These are phyloP conservation scores for Pseudogymnoascus sp. DNA, from an alignment of 2,329 filamentous ascomycete species.

Conservation along the genomic window DNA sequence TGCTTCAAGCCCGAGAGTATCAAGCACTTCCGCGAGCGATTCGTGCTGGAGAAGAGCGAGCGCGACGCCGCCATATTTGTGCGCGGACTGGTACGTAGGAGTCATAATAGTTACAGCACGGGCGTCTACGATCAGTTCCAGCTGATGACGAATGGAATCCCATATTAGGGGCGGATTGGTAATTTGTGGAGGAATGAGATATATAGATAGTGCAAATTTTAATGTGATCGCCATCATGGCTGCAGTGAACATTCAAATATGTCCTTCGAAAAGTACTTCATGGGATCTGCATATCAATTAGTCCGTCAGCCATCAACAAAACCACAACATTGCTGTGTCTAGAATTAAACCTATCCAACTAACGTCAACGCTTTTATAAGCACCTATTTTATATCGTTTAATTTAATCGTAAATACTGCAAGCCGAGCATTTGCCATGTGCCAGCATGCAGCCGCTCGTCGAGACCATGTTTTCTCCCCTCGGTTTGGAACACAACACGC, in stretches of 20 bases:
- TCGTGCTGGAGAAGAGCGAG: conserved; percentile 86
- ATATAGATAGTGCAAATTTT: background rate
- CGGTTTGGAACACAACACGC: background rate
- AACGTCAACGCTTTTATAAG: background rate
- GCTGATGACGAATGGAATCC: conserved; percentile 92
- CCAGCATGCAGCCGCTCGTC: background rate
- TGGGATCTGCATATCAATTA: background rate
- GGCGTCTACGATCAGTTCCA: conserved; percentile 98
- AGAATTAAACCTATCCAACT: background rate
- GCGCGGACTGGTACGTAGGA: conserved; percentile 80
- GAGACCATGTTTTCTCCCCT: background rate
- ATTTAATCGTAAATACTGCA: background rate
- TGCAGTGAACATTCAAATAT: background rate
- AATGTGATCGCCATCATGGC: background rate
- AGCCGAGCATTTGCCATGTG: background rate
- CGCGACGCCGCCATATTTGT: conserved; percentile 93
- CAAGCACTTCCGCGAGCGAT: conserved; percentile 83
- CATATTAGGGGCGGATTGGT: conserved; percentile 45
- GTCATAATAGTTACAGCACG: conserved; percentile 83
- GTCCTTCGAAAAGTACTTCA: no score
- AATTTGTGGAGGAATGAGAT: background rate
- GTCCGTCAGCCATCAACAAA: background rate
- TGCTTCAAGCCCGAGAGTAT: conserved; percentile 98
- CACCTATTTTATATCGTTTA: background rate
- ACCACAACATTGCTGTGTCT: background rate